Conservation (phyloP, 2,329 filamentous ascomycete genomes). For the Xylariaceae sp. region DNA sequence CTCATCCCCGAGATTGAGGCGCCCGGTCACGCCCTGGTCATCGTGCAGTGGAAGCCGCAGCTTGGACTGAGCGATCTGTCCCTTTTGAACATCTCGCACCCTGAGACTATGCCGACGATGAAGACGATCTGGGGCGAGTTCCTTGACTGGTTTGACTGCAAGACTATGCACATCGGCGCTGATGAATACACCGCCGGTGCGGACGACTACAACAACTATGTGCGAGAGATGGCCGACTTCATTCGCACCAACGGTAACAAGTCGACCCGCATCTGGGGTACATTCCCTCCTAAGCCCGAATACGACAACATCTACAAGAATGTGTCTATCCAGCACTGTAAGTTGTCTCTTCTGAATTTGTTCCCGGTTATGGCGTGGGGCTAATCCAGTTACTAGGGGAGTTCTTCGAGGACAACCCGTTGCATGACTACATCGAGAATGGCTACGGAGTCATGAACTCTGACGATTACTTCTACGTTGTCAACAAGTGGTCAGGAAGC, state of each 20-base stretch:
- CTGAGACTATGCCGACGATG: constrained; percentile 48
- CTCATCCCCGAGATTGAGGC: constrained; percentile 56
- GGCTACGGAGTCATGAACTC: constrained; percentile 50
- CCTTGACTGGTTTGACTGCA: constrained; percentile 51
- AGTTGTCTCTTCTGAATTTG: neutral
- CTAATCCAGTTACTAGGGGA: constrained; percentile 34
- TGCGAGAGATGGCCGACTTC: constrained; percentile 46
- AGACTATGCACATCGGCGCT: constrained; percentile 51
- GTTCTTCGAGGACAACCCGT: constrained; percentile 48
- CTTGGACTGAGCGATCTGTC: constrained; percentile 46
- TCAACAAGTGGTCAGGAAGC: constrained; percentile 43
- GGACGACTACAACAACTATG: constrained; percentile 47
- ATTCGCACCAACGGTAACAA: constrained; percentile 40
- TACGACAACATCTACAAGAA: constrained; percentile 39
- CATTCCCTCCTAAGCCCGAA: constrained; percentile 41
- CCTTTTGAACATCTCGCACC: constrained; percentile 51
- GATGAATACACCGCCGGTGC: constrained; percentile 48
- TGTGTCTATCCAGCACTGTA: constrained; percentile 49
- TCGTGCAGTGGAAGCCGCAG: constrained; percentile 56
- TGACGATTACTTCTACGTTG: constrained; percentile 48
- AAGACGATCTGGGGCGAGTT: constrained; percentile 50
- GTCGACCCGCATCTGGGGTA: constrained; percentile 51
- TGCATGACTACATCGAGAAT: constrained; percentile 38
- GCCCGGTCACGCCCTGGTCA: constrained; percentile 51
- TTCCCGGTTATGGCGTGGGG: neutral